Conservation (phyloP, 495 filamentous ascomycete genomes). For the Penicillium canariense region DNA sequence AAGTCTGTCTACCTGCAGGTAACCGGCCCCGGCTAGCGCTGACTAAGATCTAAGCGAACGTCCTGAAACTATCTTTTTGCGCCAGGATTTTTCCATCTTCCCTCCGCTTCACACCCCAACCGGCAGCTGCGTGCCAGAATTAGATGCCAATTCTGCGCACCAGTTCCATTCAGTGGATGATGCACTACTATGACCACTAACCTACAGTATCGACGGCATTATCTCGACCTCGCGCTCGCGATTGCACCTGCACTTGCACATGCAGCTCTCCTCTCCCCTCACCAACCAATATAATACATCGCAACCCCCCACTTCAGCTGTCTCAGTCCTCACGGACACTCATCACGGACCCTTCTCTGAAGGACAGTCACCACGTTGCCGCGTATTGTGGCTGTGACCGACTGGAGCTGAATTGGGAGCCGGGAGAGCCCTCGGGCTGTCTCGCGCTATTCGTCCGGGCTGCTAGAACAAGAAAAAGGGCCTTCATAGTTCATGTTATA, state of each 20-base stretch:
- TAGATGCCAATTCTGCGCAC: slow-evolving; percentile 11
- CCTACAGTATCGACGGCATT: background rate
- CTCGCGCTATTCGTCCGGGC: slow-evolving; percentile 19
- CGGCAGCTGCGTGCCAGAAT: slow-evolving; percentile 3
- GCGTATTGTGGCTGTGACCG: slow-evolving; percentile 48
- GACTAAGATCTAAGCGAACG: slow-evolving; percentile 2
- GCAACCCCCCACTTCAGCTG: slow-evolving; percentile 47
- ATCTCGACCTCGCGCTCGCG: too few relatives aligned
- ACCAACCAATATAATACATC: background rate
- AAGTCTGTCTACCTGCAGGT: too few relatives aligned
- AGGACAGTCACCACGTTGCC: slow-evolving; percentile 44
- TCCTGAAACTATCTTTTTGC: background rate
- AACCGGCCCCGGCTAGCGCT: background rate
- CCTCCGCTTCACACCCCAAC: background rate
- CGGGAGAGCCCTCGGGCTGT: slow-evolving; percentile 13
- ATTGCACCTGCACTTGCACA: background rate
- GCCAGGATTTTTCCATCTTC: slow-evolving; percentile 2
- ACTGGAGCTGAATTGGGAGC: slow-evolving; percentile 47
- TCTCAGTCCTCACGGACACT: slow-evolving; percentile 27
- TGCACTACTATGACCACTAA: background rate
- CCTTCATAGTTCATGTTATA: slow-evolving; percentile 54
- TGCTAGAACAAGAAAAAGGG: slow-evolving; percentile 46
- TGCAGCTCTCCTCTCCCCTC: background rate
- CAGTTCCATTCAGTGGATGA: background rate
- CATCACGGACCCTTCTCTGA: slow-evolving; percentile 38